A percentile compares a stretch with the other conserved stretches of the same genome.
Conservation (phyloP, 2,329 filamentous ascomycete genomes). For the Rachicladosporium sp. region DNA sequence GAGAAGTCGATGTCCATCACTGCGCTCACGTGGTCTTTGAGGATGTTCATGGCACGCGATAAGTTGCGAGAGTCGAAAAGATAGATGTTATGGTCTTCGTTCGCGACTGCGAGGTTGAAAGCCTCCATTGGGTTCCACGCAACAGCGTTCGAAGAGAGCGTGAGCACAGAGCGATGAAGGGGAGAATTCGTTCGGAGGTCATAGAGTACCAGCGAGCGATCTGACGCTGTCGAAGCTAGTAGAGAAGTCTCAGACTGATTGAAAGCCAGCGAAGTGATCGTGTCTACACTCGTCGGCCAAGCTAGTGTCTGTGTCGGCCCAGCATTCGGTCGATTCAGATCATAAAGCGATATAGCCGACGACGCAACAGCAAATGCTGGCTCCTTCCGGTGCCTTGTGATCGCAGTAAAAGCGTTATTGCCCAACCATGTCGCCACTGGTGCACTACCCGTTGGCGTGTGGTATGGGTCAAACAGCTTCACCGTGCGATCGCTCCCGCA, state of each 20-base stretch:
- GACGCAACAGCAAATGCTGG: constrained; percentile 67
- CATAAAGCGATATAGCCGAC: constrained; percentile 74
- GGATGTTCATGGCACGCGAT: constrained; percentile 72
- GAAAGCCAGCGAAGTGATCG: constrained; percentile 77
- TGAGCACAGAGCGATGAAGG: constrained; percentile 67
- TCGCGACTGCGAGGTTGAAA: constrained; percentile 86
- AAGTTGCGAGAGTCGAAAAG: constrained; percentile 93
- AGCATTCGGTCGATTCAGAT: constrained; percentile 64
- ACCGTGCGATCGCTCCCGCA: constrained; percentile 78
- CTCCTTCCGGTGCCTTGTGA: constrained; percentile 69
- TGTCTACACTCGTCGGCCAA: constrained; percentile 83
- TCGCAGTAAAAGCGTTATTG: constrained; percentile 64
- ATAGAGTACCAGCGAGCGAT: constrained; percentile 80
- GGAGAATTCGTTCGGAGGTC: constrained; percentile 80
- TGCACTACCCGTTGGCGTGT: constrained; percentile 52
- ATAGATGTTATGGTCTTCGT: constrained; percentile 87
- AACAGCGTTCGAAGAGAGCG: constrained; percentile 70
- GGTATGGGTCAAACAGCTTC: constrained; percentile 86
- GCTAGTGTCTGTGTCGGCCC: constrained; percentile 69
- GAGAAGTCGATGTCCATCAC: constrained; percentile 96
- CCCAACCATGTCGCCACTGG: constrained; percentile 80
- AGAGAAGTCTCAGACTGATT: constrained; percentile 92
- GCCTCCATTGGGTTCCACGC: constrained; percentile 96
- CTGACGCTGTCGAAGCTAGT: constrained; percentile 70
- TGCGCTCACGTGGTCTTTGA: constrained; percentile 80